A percentile compares a stretch with the other conserved stretches of the same genome.
phyloP scores from a whole-genome alignment of 2,329 filamentous ascomycete genomes.

The Aspergillus brasiliensis region DNA sequence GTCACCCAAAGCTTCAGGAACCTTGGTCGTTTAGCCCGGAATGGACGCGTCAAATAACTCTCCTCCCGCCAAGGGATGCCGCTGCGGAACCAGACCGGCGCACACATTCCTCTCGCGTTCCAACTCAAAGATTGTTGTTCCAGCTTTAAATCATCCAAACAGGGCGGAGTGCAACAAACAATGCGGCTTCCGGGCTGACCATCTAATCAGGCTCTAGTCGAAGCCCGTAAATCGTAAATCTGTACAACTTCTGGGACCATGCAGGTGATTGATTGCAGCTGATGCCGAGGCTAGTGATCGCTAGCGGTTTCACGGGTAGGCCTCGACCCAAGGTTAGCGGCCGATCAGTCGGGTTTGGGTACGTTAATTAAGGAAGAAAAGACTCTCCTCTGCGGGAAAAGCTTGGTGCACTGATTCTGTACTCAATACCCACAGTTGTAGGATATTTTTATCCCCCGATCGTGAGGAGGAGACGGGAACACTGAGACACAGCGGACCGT shows the following conservation, averaged over 20 bases:
- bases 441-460: not conserved
- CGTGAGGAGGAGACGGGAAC: not conserved
- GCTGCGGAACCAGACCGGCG: not conserved
- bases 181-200: not conserved
- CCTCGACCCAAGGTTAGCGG: not conserved
- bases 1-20: too few species aligned
- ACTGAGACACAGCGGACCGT: not conserved
- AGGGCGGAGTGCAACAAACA: not conserved
- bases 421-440: not conserved
- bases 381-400: not conserved
- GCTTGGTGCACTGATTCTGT: not conserved
- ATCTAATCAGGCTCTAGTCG: not conserved
- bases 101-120: not conserved
- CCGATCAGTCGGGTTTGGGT: not conserved
- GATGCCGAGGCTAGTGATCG: not conserved
- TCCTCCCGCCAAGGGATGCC: not conserved
- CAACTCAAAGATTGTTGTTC: too few species aligned
- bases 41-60: conserved; percentile 10
- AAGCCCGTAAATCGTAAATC: too few species aligned
- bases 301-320: conserved; percentile 1
- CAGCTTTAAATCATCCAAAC: not conserved
- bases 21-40: not conserved
- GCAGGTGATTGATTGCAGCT: too few species aligned
- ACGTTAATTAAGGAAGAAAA: conserved; percentile 2
- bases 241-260: too few species aligned